These are phyloP conservation scores for Botryosphaeria dothidea DNA, from an alignment of 2,329 filamentous ascomycete species.

Conservation along the genomic window DNA sequence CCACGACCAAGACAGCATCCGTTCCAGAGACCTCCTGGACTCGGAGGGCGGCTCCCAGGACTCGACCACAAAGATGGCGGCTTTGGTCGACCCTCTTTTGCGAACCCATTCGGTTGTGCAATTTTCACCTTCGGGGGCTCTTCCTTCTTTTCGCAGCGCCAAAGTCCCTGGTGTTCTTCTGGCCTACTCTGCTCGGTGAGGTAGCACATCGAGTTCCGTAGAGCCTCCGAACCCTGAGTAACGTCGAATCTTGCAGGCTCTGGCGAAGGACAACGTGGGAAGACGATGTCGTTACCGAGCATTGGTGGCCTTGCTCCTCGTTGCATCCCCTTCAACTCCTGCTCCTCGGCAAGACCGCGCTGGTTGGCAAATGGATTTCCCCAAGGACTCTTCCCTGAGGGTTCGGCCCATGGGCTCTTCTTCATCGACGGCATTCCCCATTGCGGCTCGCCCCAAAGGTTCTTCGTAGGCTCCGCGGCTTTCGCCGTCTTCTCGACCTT, in stretches of 20 bases:
- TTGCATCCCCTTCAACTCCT: constrained; percentile 55
- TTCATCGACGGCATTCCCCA: constrained; percentile 2
- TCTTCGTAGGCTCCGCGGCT: constrained; percentile 22
- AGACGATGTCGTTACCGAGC: constrained; percentile 78
- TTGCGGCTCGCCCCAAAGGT: constrained; percentile 42
- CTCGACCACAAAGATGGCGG: constrained; percentile 36
- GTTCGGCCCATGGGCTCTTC: constrained; percentile 7
- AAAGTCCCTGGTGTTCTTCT: constrained; percentile 53
- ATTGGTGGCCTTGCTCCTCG: constrained; percentile 74
- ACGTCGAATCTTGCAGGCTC: constrained; percentile 82
- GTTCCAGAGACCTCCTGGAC: constrained; percentile 72
- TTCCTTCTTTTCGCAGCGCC: constrained; percentile 54
- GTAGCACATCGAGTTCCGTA: constrained; percentile 51
- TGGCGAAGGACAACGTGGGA: constrained; percentile 80
- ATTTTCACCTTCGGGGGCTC: constrained; percentile 19
- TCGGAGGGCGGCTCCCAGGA: constrained; percentile 49
- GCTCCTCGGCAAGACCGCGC: constrained; percentile 30
- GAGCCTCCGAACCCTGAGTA: constrained; percentile 61
- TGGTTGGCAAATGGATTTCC: constrained; percentile 39
- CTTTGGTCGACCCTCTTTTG: neutral
- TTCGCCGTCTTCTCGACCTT: constrained; percentile 36
- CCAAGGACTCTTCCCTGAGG: constrained; percentile 34
- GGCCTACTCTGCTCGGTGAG: constrained; percentile 51
- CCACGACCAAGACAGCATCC: constrained; percentile 61
- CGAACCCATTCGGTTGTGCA: constrained; percentile 18